Evolutionary conservation across 1,139 yeast genomes (phyloP), one percentile per base, ranked within the genome.

Genomic region (Kluyveromyces sp.): DNA sequence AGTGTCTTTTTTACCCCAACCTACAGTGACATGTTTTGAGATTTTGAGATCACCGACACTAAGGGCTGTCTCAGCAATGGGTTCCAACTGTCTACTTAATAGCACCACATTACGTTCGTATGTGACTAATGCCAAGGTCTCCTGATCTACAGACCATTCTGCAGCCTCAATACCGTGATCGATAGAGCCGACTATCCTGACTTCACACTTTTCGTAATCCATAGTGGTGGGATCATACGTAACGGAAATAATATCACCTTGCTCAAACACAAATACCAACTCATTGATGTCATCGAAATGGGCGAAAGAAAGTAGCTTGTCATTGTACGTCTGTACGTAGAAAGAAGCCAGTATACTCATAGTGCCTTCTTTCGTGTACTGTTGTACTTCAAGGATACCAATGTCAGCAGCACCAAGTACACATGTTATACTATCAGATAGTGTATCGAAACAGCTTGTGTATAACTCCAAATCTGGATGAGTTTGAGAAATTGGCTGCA

Each of bases 1-100:
- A 0, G 99, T 94, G 63, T 92, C 98, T 51, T 83, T 81, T 54
- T 84, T 85, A 57, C 99, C 99, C 99, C 99, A 94, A 16, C 99
- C 99, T 32, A 92, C 96, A 17, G 94, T 83, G 29, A 94, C 96
- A 58, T 92, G 96, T 54, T 82, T 83, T 2, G 89, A 80, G 44
- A 78, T 74, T 33, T 77, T 67, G 41, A 88, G 70, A 60, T 92
- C 97, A 13, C 74, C 74, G 1, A 76, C 69, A 41, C 75, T 69
- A 48, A 89, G 66, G 18, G 61, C 56, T 42, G 73, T 70, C 57
- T 92, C 96, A 11, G 78, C 68, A 22, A 92, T 73, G 4, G 94
- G 88, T 53, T 92, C 97, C 52, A 89, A 83, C 33, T 75, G 68
- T 52, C 95, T 72, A 29, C 94, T 83, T 44, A 92, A 69, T 30